Conservation (phyloP, 2,329 filamentous ascomycete species). For the Penicillium verrucosum region DNA sequence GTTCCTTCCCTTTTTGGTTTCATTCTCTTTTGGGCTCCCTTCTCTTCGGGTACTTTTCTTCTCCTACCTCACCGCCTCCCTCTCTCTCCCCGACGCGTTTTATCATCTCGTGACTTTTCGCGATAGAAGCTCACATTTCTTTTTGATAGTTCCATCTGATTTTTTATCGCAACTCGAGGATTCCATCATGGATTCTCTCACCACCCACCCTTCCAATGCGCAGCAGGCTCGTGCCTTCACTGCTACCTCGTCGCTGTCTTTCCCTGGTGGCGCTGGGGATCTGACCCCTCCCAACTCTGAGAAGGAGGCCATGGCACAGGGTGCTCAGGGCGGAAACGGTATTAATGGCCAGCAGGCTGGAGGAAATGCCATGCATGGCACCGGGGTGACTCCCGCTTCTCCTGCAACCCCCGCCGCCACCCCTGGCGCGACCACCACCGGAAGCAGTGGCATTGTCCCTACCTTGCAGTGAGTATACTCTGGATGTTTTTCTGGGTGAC, state of each 20-base stretch:
- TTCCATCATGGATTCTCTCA: constrained; percentile 77
- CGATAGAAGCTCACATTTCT: background rate
- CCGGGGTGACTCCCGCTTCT: constrained; percentile 82
- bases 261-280: constrained; percentile 78
- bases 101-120: background rate
- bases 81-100: background rate
- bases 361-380: constrained; percentile 61
- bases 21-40: background rate
- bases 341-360: constrained; percentile 55
- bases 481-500: constrained; percentile 43
- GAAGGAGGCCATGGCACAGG: constrained; percentile 54
- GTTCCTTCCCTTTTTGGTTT: background rate
- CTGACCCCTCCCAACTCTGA: constrained; percentile 75
- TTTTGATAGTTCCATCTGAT: background rate
- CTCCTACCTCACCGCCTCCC: background rate
- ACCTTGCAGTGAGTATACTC: constrained; percentile 90
- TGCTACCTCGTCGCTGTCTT: constrained; percentile 85
- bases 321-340: constrained; percentile 44
- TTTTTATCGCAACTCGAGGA: constrained; percentile 10
- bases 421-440: constrained; percentile 69
- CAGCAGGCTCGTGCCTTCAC: constrained; percentile 95
- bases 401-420: constrained; percentile 69
- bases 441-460: constrained; percentile 84
- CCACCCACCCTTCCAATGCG: constrained; percentile 86
- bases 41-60: too few relatives aligned